Percentiles rank a stretch among this genome's conserved stretches.
Conservation (phyloP, 2,329 filamentous ascomycete genomes). For the Periglandula ipomoeae region DNA sequence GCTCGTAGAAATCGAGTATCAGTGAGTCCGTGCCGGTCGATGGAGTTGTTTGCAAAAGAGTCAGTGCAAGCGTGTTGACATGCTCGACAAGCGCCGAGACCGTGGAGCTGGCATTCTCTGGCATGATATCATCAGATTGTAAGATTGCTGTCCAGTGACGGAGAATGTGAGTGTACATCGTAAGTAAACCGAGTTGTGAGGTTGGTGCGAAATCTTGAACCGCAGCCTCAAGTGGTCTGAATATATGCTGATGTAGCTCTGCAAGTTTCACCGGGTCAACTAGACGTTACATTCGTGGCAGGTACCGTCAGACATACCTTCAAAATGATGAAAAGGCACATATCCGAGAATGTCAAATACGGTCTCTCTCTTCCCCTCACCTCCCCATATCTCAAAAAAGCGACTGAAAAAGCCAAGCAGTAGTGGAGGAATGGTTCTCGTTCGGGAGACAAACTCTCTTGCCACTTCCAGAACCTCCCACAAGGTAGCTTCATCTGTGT, state of each 20-base stretch:
- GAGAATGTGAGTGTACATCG: conserved; percentile 59
- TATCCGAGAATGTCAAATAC: conserved; percentile 52
- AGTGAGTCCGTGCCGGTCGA: conserved; percentile 38
- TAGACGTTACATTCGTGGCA: background rate
- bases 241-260: conserved; percentile 43
- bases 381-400: conserved; percentile 55
- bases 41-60: conserved; percentile 46
- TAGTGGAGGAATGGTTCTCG: conserved; percentile 43
- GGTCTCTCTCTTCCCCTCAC: conserved; percentile 39
- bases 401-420: conserved; percentile 39
- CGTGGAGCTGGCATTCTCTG: conserved; percentile 25
- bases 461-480: conserved; percentile 47
- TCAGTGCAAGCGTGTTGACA: conserved; percentile 47
- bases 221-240: conserved; percentile 41
- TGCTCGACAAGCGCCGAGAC: conserved; percentile 36
- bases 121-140: conserved; percentile 27
- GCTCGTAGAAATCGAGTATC: conserved; percentile 63
- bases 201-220: conserved; percentile 38
- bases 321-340: conserved; percentile 44
- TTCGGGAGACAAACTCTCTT: conserved; percentile 44
- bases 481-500: conserved; percentile 37
- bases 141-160: conserved; percentile 46
- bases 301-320: conserved; percentile 31
- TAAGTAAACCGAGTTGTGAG: conserved; percentile 51
- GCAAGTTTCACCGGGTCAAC: background rate